A percentile compares a stretch with the other conserved stretches of the same genome.
phyloP scores from a whole-genome alignment of 2,329 filamentous ascomycete species.

The Eutypella sp. region DNA sequence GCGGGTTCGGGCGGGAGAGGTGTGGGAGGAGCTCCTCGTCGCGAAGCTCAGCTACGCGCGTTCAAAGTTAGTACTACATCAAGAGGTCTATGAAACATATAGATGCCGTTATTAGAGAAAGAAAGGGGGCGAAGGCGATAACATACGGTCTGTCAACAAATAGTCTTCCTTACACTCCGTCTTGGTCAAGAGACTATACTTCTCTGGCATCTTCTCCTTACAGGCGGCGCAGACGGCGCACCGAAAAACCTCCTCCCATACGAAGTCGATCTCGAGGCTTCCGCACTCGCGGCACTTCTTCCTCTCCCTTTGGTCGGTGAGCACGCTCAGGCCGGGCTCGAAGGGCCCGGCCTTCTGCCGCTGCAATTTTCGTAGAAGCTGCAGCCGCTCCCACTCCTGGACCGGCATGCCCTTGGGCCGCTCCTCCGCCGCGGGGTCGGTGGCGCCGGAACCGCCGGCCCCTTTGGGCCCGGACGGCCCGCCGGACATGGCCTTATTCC shows the following conservation, averaged over 20 bases:
- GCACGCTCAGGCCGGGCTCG: constrained; percentile 79
- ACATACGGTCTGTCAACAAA: constrained; percentile 81
- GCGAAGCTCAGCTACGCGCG: constrained; percentile 69
- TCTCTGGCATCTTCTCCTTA: constrained; percentile 86
- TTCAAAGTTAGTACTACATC: constrained; percentile 2
- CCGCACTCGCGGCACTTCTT: constrained; percentile 81
- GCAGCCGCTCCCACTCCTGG: constrained; percentile 84
- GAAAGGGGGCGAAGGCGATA: neutral
- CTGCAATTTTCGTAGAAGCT: constrained; percentile 67
- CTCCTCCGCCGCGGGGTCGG: constrained; percentile 42
- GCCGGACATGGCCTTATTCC: constrained; percentile 69
- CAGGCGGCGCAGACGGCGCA: constrained; percentile 73
- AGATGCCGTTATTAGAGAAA: neutral
- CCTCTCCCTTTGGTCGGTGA: constrained; percentile 57
- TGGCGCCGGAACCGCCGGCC: constrained; percentile 19
- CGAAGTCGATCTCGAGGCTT: constrained; percentile 85
- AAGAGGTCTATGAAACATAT: constrained; percentile 3
- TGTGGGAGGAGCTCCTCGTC: constrained; percentile 84
- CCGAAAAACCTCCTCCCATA: constrained; percentile 83
- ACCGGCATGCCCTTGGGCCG: constrained; percentile 85
- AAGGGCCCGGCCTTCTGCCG: constrained; percentile 75
- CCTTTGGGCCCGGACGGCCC: constrained; percentile 27
- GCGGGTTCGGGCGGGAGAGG: constrained; percentile 84
- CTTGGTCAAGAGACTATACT: constrained; percentile 93
- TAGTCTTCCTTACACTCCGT: constrained; percentile 96